Percentiles rank a stretch among this genome's conserved stretches.
These are phyloP conservation scores for Aurinia saxatilis DNA, from an alignment of 345 rosid species.

Conservation along the genomic window DNA sequence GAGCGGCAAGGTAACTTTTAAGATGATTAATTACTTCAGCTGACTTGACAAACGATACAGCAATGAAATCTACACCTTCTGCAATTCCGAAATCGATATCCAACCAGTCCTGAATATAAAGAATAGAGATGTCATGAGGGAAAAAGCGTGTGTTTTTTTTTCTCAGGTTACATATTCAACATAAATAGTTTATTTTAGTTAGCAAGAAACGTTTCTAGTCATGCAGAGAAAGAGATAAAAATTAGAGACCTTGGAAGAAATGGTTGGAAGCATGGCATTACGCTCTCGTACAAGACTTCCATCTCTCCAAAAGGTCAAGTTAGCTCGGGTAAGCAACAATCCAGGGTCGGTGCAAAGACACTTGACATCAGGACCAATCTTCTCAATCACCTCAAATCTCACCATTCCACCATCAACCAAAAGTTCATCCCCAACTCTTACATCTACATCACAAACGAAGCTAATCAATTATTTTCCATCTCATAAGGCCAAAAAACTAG, in stretches of 20 bases:
- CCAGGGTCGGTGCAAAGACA: conserved; percentile 95
- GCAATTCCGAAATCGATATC: conserved; percentile 98
- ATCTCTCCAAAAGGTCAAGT: conserved; percentile 97
- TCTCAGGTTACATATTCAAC: background rate
- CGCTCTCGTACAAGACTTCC: conserved; percentile 97
- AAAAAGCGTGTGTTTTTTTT: background rate
- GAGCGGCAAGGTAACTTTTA: conserved; percentile 93
- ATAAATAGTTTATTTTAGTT: background rate
- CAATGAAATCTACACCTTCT: conserved; percentile 95
- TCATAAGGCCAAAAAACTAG: background rate
- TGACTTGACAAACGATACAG: conserved; percentile 96
- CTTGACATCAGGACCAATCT: conserved; percentile 96
- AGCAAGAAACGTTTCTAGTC: background rate
- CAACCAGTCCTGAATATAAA: conserved; percentile 79
- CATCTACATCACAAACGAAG: conserved; percentile 42
- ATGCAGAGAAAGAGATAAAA: too few relatives aligned
- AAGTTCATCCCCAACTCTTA: conserved; percentile 88
- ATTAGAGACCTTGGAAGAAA: conserved; percentile 73
- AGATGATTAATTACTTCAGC: conserved; percentile 97
- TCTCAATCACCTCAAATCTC: conserved; percentile 95
- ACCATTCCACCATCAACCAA: conserved; percentile 99
- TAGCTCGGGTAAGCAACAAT: conserved; percentile 90
- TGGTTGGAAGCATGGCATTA: conserved; percentile 99
- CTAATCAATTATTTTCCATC: background rate
- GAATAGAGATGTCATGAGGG: background rate